Evolutionary conservation across 139 green algal genomes (phyloP), one percentile per base, ranked within the genome.

Genomic region (Microglena sp.): DNA sequence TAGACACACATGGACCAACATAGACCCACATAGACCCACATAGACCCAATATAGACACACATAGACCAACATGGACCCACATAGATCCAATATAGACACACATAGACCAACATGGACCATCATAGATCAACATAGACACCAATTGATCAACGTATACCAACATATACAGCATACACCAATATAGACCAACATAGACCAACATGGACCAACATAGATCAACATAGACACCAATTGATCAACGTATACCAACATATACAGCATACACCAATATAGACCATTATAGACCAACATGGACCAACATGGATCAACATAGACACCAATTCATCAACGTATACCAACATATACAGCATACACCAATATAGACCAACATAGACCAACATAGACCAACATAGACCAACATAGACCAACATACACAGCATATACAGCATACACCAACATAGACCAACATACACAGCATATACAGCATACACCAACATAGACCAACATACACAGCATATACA

Each of bases 1-100:
- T 31, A 44, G 29, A 35, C 0, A 45, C 6, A 27, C 34, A n/a
- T n/a, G 28, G 2, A 2, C 36, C 28, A 7, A 66, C 36, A 55
- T 28, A 4, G n/a, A 66, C 35, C 33, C 34, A 66, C 21, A 5
- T 30, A 56, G 6, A 66, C 60, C 55, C 36, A 34, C 55, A 62
- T 29, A 35, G n/a, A n/a, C n/a, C n/a, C n/a, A n/a, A n/a, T n/a
- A n/a, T n/a, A 50, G 15, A 50, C 40, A 50, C 40, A 50, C 40
- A 24, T 18, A 50, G 40, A 18, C 15, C 40, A 24, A 18, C 40
- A 18, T 24, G 40, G 40, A 11, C 40, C 15, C 18, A 34, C 55
- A 62, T 29, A 35, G n/a, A n/a, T n/a, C n/a, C n/a, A n/a, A n/a
- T n/a, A n/a, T n/a, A 50, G 15, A 50, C 40, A 50, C 40, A 50